A percentile compares a stretch with the other conserved stretches of the same genome.
These are phyloP conservation scores for Tuber microsphaerosporum DNA, from an alignment of 495 filamentous ascomycete genomes.

Conservation along the genomic window DNA sequence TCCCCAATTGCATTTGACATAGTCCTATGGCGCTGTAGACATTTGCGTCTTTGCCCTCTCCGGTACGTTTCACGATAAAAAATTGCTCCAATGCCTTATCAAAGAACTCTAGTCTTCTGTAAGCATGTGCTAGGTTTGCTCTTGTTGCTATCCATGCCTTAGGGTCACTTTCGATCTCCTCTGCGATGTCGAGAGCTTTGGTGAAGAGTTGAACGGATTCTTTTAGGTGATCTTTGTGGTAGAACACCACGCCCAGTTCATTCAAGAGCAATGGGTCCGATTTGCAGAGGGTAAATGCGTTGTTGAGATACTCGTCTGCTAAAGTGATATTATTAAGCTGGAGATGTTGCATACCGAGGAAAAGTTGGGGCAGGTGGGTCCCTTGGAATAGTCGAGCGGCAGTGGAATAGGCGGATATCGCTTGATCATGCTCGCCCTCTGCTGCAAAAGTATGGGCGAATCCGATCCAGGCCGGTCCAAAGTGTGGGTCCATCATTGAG, in stretches of 20 bases:
- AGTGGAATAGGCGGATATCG: constrained; percentile 94
- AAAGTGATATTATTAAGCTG: constrained; percentile 89
- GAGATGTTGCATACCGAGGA: constrained; percentile 96
- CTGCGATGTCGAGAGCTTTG: constrained; percentile 65
- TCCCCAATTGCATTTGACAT: constrained; percentile 61
- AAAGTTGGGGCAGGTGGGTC: constrained; percentile 91
- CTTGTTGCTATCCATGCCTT: constrained; percentile 80
- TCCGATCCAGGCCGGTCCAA: constrained; percentile 96
- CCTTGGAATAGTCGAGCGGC: constrained; percentile 93
- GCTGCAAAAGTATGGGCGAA: constrained; percentile 99
- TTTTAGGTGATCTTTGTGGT: constrained; percentile 75
- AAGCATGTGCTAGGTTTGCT: constrained; percentile 81
- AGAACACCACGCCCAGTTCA: constrained; percentile 88
- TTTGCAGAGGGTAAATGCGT: constrained; percentile 68
- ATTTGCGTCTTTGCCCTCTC: constrained; percentile 64
- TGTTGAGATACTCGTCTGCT: constrained; percentile 90
- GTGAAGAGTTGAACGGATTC: constrained; percentile 67
- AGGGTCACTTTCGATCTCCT: constrained; percentile 71
- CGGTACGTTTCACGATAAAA: constrained; percentile 64
- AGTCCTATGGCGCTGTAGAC: constrained; percentile 69
- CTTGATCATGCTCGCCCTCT: constrained; percentile 98
- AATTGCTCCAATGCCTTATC: constrained; percentile 70
- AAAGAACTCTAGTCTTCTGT: constrained; percentile 62
- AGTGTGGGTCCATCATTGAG: constrained; percentile 93
- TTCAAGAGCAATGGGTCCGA: constrained; percentile 86